Percentiles rank a stretch among this genome's conserved stretches.
phyloP scores from a whole-genome alignment of 169 alveolate genomes.

The Plasmodium gallinaceum region DNA sequence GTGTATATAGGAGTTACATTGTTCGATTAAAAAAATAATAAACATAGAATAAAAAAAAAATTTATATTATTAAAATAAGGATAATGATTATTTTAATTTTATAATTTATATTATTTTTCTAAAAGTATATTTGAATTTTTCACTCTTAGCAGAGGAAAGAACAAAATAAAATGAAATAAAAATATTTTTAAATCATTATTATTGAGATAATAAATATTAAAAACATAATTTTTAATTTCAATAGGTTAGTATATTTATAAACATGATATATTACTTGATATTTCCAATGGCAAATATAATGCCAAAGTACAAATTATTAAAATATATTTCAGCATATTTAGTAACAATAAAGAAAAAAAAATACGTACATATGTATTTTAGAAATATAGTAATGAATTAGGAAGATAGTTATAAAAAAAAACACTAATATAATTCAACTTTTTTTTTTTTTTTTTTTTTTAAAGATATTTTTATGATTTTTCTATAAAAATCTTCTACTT shows the following conservation, averaged over 20 bases:
- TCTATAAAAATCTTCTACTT: no score
- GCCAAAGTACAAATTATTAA: not conserved
- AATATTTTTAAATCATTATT: not conserved
- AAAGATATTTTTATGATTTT: no score
- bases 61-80: no score
- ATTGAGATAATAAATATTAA: not conserved
- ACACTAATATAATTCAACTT: no score
- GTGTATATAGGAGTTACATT: not conserved
- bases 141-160: not conserved
- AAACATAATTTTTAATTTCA: not conserved
- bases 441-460: no score
- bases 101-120: no score
- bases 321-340: conserved; percentile 5
- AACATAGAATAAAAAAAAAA: no score
- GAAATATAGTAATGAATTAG: no score
- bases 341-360: not conserved
- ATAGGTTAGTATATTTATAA: not conserved
- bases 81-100: no score
- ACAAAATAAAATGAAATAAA: not conserved
- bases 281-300: not conserved
- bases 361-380: not conserved
- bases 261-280: conserved; percentile 5
- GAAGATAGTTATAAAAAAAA: no score
- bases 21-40: not conserved
- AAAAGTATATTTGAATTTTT: no score